These are phyloP conservation scores for Saccharomyces hybrid DNA, from an alignment of 1,139 yeast genomes.

Conservation along the genomic window DNA sequence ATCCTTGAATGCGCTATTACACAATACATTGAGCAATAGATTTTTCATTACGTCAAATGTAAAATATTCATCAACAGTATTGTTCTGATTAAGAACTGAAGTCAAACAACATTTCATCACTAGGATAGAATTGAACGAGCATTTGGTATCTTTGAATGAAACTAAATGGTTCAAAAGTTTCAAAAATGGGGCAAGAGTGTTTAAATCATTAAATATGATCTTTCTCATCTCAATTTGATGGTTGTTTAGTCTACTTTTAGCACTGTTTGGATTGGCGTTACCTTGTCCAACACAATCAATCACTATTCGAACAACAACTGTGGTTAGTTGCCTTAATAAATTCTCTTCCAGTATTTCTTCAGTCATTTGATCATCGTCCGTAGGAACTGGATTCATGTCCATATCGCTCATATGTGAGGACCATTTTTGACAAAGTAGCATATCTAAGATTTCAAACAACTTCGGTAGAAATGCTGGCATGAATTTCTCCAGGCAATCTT, in stretches of 20 bases:
- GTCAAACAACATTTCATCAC: slow-evolving; percentile 60
- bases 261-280: slow-evolving; percentile 25
- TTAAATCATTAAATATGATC: slow-evolving; percentile 56
- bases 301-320: slow-evolving; percentile 81
- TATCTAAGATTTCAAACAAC: slow-evolving; percentile 65
- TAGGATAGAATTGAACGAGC: slow-evolving; percentile 83
- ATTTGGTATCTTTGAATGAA: slow-evolving; percentile 79
- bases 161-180: slow-evolving; percentile 71
- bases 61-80: slow-evolving; percentile 71
- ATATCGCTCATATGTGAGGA: slow-evolving; percentile 63
- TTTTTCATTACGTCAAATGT: slow-evolving; percentile 44
- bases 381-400: slow-evolving; percentile 28
- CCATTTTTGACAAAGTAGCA: slow-evolving; percentile 68
- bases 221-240: slow-evolving; percentile 60
- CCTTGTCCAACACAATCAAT: slow-evolving; percentile 83
- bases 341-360: slow-evolving; percentile 99
- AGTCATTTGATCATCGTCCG: slow-evolving; percentile 74
- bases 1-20: slow-evolving; percentile 74
- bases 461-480: slow-evolving; percentile 73
- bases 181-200: slow-evolving; percentile 71
- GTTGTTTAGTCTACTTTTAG: slow-evolving; percentile 35
- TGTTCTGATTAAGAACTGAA: slow-evolving; percentile 61
- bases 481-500: slow-evolving; percentile 55
- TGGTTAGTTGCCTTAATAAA: slow-evolving; percentile 83
- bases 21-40: slow-evolving; percentile 51